Conservation (phyloP, 768 basidiomycete species). For the Serendipita sp. region DNA sequence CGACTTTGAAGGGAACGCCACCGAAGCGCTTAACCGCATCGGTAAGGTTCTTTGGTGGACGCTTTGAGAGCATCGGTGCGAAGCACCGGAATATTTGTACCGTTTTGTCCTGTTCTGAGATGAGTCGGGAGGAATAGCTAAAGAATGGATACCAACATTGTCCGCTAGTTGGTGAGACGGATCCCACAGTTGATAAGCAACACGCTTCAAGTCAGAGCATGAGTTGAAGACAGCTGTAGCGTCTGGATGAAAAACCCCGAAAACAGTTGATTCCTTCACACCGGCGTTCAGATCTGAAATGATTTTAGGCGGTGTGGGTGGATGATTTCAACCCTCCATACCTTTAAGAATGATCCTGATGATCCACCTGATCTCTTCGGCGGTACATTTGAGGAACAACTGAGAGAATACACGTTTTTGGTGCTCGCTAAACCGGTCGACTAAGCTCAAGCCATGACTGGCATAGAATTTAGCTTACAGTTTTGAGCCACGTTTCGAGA, state of each 20-base stretch:
- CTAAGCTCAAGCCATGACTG: constrained; percentile 1
- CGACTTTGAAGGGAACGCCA: constrained; percentile 66
- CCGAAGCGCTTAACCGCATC: constrained; percentile 78
- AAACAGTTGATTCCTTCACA: constrained; percentile 86
- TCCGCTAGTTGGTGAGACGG: constrained; percentile 47
- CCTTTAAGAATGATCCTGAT: constrained; percentile 94
- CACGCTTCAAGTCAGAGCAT: constrained; percentile 89
- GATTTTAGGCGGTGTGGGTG: neutral
- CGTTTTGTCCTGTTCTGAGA: constrained; percentile 48
- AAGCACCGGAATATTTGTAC: constrained; percentile 76
- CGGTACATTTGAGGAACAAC: constrained; percentile 40
- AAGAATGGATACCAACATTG: constrained; percentile 26
- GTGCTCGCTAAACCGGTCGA: constrained; percentile 35
- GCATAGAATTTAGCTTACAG: constrained; percentile 32
- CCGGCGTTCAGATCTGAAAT: constrained; percentile 76
- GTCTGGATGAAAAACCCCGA: constrained; percentile 84
- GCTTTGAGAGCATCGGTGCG: constrained; percentile 89
- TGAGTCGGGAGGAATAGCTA: neutral
- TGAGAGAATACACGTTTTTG: constrained; percentile 68
- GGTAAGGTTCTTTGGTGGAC: constrained; percentile 65
- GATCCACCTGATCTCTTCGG: constrained; percentile 89
- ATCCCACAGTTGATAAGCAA: constrained; percentile 79
- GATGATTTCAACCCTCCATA: constrained; percentile 20
- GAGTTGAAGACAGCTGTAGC: constrained; percentile 91
- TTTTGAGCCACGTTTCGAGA: constrained; percentile 58